Conservation (phyloP, 208 protist species). For the Acanthamoeba pearcei region DNA sequence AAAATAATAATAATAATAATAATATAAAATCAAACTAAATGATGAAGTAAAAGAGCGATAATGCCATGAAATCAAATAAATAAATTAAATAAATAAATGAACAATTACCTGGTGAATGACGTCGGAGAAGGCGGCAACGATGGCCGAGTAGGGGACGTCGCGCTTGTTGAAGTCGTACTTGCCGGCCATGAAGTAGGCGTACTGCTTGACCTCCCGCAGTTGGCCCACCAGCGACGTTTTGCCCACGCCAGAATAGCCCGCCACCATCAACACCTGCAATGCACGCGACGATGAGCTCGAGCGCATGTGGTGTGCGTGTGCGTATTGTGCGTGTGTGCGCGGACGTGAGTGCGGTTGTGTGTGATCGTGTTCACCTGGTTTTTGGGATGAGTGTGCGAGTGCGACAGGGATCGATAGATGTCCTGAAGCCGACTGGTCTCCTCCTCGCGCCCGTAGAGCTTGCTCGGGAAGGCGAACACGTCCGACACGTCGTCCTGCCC, state of each 20-base stretch:
- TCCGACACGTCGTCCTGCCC: conserved; percentile 64
- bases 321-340: too few species aligned
- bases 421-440: background rate
- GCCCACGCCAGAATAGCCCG: conserved; percentile 61
- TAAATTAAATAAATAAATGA: too few species aligned
- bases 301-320: background rate
- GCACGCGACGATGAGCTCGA: background rate
- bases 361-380: background rate
- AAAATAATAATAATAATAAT: too few species aligned
- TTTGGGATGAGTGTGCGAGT: background rate
- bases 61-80: too few species aligned
- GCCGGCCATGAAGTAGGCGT: conserved; percentile 61
- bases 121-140: conserved; percentile 39
- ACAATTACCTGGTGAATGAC: conserved; percentile 54
- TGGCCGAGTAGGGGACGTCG: conserved; percentile 72
- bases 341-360: background rate
- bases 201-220: conserved; percentile 47
- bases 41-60: too few species aligned
- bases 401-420: conserved; percentile 32
- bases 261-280: conserved; percentile 22
- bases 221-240: conserved; percentile 58
- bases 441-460: conserved; percentile 61
- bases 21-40: too few species aligned
- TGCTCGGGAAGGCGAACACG: conserved; percentile 32
- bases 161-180: conserved; percentile 75